Base-by-base conservation (phyloP, 2,329 filamentous ascomycete genomes). In the Botrytis medusae region DNA sequence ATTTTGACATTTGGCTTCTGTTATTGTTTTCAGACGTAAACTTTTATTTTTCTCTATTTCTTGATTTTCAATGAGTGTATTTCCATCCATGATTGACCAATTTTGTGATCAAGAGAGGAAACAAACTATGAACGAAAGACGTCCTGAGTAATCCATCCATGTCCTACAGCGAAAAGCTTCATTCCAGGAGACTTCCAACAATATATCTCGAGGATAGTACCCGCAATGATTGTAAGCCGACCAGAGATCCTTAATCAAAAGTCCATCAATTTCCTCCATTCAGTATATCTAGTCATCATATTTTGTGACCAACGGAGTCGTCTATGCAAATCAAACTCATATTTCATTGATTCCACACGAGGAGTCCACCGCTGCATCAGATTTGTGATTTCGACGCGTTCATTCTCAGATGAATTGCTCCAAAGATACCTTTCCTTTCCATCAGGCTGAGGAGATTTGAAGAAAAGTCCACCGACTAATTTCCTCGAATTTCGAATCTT, bases 191-290 rank as follows among this genome's bases (percentile, higher is more conserved):
- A 16, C 25, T 3, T 29, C 25, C 25, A 54, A n/a, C 22, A n/a
- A 51, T 4, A 14, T n/a, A 1, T 51, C 48, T 51, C 8, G 5
- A 12, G 10, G 25, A 25, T 12, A n/a, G 10, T 1, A 6, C 22
- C 22, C 4, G 1, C 6, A 12, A 1, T 3, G 4, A 14, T 4
- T n/a, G 14, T 4, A n/a, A 1, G 22, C 4, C 0, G 2, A 25
- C 0, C 12, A 54, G 5, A 48, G 20, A 59, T 0, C 14, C 16
- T 34, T 4, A 2, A 29, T 44, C 16, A 29, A 63, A 62, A 18
- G 1, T 16, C 16, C 9, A 29, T 8, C 7, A 44, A 10, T 29
- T 22, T 7, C 14, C 20, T 63, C 61, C 37, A 44, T 12, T 63
- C n/a, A 32, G n/a, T 8, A 63, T 42, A 14, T 9, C 16, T 20